Percentiles rank a stretch among this genome's conserved stretches.
These are phyloP conservation scores for Malania oleifera DNA, from an alignment of 164 flowering plant genomes.

Conservation along the genomic window DNA sequence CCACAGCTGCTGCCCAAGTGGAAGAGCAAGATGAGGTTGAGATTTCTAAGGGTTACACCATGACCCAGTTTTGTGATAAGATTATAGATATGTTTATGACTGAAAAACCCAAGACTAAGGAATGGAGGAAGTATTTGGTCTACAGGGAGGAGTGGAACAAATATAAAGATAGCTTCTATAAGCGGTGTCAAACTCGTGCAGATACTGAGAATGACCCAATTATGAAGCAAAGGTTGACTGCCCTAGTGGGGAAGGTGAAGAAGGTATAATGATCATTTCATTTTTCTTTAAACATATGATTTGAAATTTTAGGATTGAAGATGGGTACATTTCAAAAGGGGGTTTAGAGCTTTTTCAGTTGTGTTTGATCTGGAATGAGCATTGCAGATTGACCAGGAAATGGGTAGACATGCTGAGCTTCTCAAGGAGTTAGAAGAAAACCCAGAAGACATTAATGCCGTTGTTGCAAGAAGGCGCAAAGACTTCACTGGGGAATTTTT, in stretches of 20 bases:
- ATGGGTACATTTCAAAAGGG: neutral
- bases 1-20: slow-evolving; percentile 27
- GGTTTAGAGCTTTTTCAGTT: slow-evolving; percentile 12
- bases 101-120: slow-evolving; percentile 73
- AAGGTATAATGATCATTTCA: slow-evolving; percentile 45
- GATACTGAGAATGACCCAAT: slow-evolving; percentile 51
- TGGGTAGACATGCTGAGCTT: slow-evolving; percentile 67
- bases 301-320: neutral
- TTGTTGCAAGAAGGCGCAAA: slow-evolving; percentile 63
- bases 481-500: slow-evolving; percentile 89
- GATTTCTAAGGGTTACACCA: slow-evolving; percentile 67
- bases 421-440: slow-evolving; percentile 71
- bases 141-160: slow-evolving; percentile 89
- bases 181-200: slow-evolving; percentile 51
- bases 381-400: slow-evolving; percentile 89
- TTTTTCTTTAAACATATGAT: neutral
- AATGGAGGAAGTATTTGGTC: slow-evolving; percentile 79
- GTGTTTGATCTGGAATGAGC: slow-evolving; percentile 25
- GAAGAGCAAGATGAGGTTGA: slow-evolving; percentile 53
- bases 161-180: slow-evolving; percentile 67
- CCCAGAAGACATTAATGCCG: slow-evolving; percentile 71
- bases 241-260: slow-evolving; percentile 54
- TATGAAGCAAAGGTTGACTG: slow-evolving; percentile 45
- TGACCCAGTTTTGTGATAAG: slow-evolving; percentile 86
- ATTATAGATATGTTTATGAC: slow-evolving; percentile 71